Evolutionary conservation across 2,329 filamentous ascomycete species (phyloP).

Genomic region (Hymenoscyphus linearis): DNA sequence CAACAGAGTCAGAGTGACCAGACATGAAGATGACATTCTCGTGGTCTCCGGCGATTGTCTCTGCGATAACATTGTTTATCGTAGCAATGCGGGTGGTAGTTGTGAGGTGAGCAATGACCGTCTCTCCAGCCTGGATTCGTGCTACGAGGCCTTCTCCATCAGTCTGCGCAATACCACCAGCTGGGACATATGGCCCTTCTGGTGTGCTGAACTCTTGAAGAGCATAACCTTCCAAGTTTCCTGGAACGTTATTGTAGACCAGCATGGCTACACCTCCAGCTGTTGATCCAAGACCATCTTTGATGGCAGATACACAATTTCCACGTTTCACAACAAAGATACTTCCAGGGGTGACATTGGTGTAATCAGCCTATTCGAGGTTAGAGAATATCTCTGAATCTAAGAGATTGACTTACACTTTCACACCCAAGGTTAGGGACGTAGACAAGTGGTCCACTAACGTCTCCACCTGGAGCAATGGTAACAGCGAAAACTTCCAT

Average conservation of each 20-base stretch:
- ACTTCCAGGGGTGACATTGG: slow-evolving; percentile 49
- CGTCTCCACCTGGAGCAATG: slow-evolving; percentile 11
- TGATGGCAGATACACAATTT: slow-evolving; percentile 62
- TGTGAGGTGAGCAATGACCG: slow-evolving; percentile 11
- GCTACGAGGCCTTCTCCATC: slow-evolving; percentile 25
- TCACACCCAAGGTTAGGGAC: slow-evolving; percentile 19
- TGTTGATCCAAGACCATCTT: slow-evolving; percentile 59
- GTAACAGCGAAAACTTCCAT: slow-evolving; percentile 12
- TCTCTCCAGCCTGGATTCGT: slow-evolving; percentile 8
- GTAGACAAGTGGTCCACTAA: slow-evolving; percentile 12
- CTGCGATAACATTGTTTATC: slow-evolving; percentile 50
- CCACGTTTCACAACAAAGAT: slow-evolving; percentile 68
- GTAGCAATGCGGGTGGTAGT: slow-evolving; percentile 3
- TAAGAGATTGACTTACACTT: slow-evolving; percentile 3
- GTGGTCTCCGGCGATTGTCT: slow-evolving; percentile 52
- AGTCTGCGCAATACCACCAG: slow-evolving; percentile 41
- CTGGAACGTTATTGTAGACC: slow-evolving; percentile 63
- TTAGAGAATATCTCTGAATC: neutral
- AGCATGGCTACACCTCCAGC: slow-evolving; percentile 66
- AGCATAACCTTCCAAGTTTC: slow-evolving; percentile 31
- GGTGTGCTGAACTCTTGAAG: slow-evolving; percentile 45
- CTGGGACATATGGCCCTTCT: slow-evolving; percentile 42
- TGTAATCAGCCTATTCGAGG: slow-evolving; percentile 47
- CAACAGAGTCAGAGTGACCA: slow-evolving; percentile 56
- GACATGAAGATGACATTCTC: slow-evolving; percentile 61